Base-by-base conservation (phyloP, 2,329 filamentous ascomycete genomes). In the Catunica adiposa region DNA sequence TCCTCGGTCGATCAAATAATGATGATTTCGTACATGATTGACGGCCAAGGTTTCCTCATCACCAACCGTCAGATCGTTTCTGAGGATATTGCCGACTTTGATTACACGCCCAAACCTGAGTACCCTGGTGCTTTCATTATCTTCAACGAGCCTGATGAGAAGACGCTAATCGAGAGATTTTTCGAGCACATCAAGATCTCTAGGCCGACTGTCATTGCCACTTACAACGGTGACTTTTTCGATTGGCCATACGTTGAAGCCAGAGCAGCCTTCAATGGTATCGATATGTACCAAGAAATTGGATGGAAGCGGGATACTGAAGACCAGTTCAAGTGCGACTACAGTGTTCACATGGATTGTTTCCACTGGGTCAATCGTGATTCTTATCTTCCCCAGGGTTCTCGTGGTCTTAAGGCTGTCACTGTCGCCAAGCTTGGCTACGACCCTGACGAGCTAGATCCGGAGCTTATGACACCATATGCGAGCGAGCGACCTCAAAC, bases 21-120 rank as follows among this genome's bases (percentile, higher is more conserved):
- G 89, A 98, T 98, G 92, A 90, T 98, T 67, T 98, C 94, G 31
- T 98, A 98, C 73, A 98, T 98, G 94, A 97, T 98, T 63, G 92
- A 98, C 63, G 94, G 92, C 0, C 89, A 95, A 69, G 92, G 92
- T 3, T 98, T 97, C 63, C 74, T 98, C 37, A 97, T 98, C 68
- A 98, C 92, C 3, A 98, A 98, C 66, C 82, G 94, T 64, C 89
- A 97, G 66, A 94, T 98, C 59, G 89, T 98, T 8, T 95, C 90
- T 0, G 90, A 98, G 68, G 89, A 98, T 64, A 98, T 98, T 66
- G 77, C 83, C 57, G 92, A 98, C 66, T 98, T 98, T 64, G 94
- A 98, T 64, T 98, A 98, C 67, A 98, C 92, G 0, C 94, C 92
- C 0, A 96, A 86, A 65, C 89, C 92, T 1, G 94, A 98, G 71